Base-by-base conservation (phyloP, 352 stramenopile species). In the Pythium phragmitis region DNA sequence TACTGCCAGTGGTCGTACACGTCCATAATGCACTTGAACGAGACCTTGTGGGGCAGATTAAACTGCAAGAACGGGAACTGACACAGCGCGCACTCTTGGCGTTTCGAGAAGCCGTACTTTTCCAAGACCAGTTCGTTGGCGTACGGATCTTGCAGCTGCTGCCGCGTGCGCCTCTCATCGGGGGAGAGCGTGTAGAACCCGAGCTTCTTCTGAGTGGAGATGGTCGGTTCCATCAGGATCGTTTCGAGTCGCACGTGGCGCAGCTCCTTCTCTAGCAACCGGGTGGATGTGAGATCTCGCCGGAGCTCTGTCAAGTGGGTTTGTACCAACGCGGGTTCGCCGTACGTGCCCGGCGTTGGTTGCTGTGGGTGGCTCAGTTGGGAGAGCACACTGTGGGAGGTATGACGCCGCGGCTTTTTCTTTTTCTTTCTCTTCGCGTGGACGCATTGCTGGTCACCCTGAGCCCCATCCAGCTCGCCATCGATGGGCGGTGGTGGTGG, bases 11-110 rank as follows among this genome's bases (percentile, higher is more conserved):
- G 57, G 7, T 74, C 69, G 42, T 92, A 78, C 30, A 92, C 72
- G 49, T 90, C 83, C 77, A 92, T 84, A 69, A 92, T 77, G 64
- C 83, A 88, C 57, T 85, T 82, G 68, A 90, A 92, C 43, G 79
- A 88, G 59, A 92, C 81, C n/a, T 74, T 73, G 45, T 87, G 73
- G 39, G 83, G 80, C 54, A 92, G 58, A 36, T 90, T 92, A 45
- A 77, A 69, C 41, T 68, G 66, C 17, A 90, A 51, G 59, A 82
- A 88, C 11, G 72, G 39, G 41, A 85, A 76, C 17, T 83, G 70
- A 39, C 83, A 92, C 7, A 92, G 66, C 33, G 77, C 83, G 47
- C 83, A 92, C 9, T 89, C 80, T 3, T 77, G 57, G 19, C 81
- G 81, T 53, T 85, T 82, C 46, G 74, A 75, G 37, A 77, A 87